A percentile compares a stretch with the other conserved stretches of the same genome.
Conservation (phyloP, 345 rosid species). For the Odontarrhena argentea region DNA sequence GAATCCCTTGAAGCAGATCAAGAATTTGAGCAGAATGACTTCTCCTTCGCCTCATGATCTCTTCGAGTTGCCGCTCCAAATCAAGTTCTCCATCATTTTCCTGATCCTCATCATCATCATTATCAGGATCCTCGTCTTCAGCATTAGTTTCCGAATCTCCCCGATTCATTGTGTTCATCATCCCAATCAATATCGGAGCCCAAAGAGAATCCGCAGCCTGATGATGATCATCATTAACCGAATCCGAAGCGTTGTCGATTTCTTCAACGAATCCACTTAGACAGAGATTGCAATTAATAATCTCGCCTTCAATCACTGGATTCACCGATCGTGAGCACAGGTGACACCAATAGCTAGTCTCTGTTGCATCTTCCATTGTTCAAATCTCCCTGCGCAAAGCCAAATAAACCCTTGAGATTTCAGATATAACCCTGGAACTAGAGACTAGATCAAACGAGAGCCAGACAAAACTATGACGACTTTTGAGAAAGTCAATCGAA, state of each 20-base stretch:
- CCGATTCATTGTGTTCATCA: slow-evolving; percentile 62
- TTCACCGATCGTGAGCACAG: slow-evolving; percentile 55
- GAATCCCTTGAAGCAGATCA: slow-evolving; percentile 69
- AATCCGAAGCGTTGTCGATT: slow-evolving; percentile 37
- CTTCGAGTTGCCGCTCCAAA: slow-evolving; percentile 59
- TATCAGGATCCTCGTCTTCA: slow-evolving; percentile 38
- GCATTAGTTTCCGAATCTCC: slow-evolving; percentile 19
- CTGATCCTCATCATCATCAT: slow-evolving; percentile 38
- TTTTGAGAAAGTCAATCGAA: slow-evolving; percentile 2
- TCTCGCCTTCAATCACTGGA: slow-evolving; percentile 45
- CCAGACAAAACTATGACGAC: background rate
- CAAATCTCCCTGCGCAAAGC: slow-evolving; percentile 13
- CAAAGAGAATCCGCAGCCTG: slow-evolving; percentile 49
- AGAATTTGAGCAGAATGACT: slow-evolving; percentile 63
- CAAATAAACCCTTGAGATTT: slow-evolving; percentile 2
- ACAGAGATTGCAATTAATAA: slow-evolving; percentile 59
- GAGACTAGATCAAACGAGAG: slow-evolving; percentile 25
- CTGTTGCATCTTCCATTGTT: slow-evolving; percentile 38
- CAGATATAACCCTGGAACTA: background rate
- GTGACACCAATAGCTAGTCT: slow-evolving; percentile 47
- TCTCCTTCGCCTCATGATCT: slow-evolving; percentile 54
- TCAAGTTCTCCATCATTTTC: slow-evolving; percentile 49
- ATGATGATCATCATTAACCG: slow-evolving; percentile 34
- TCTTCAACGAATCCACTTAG: slow-evolving; percentile 61
- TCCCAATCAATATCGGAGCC: slow-evolving; percentile 78